Base-by-base conservation (phyloP, 257 asterid genomes). In the Nicotiana undulata region DNA sequence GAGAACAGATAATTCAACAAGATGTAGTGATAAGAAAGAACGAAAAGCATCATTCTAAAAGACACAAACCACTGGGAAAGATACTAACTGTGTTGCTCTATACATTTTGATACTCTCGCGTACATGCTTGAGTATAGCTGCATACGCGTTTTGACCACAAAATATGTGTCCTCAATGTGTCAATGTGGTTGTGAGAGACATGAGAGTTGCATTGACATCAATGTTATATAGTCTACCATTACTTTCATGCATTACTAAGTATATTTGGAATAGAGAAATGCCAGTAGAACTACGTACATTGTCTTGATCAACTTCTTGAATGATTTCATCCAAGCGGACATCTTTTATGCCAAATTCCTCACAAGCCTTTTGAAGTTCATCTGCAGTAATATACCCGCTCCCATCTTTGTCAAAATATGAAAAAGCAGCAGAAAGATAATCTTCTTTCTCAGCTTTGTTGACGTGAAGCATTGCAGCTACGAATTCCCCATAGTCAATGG, bases 361-460 rank as follows among this genome's bases (percentile, higher is more conserved):
- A 34, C 87, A 85, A 20, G 85, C 87, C 46, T 78, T 82, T 59
- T 82, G 87, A 75, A 85, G 82, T 49, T 85, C 87, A 74, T 85
- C 85, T 79, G 76, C 81, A 26, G 85, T 85, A 28, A 85, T 85
- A 72, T 82, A 85, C 46, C 87, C 87, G 15, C 83, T 85, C 31
- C 83, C 87, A 56, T 85, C 87, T 79, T 85, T 85, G 66, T 85
- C 87, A 31, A 85, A 82, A 65, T 78, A 85, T 46, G 87, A 82
- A 79, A 85, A 85, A 18, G 87, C 87, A 46, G 76, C 70, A 31
- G 80, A 72, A 40, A 85, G 72, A 85, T 63, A 80, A 80, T 85
- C 87, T 51, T 82, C 87, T 20, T 85, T 85, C 58, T 79, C 77
- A 17, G 80, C 60, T 64, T 85, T 85, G 81, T 82, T 82, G 51